These are phyloP conservation scores for Cucumis hystrix DNA, from an alignment of 306 rosid genomes.

Conservation along the genomic window DNA sequence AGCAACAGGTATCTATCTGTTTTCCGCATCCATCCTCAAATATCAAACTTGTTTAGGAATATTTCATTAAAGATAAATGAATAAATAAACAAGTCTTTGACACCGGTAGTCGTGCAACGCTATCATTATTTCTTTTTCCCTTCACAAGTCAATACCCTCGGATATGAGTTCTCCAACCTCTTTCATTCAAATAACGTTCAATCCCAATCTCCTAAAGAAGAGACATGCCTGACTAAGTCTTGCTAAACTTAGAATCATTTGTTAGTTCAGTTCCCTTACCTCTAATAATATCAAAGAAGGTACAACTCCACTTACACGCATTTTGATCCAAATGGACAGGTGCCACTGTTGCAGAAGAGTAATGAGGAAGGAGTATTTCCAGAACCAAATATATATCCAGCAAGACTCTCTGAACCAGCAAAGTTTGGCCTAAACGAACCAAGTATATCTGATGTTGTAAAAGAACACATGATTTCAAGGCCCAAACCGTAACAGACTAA, in stretches of 20 bases:
- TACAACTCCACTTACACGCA: constrained; percentile 46
- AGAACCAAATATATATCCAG: constrained; percentile 46
- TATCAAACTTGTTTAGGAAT: not conserved
- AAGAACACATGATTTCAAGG: constrained; percentile 14
- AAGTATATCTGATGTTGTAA: constrained; percentile 51
- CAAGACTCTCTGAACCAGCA: constrained; percentile 32
- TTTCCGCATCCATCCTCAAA: not conserved
- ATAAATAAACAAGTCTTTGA: not conserved
- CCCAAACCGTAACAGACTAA: not conserved
- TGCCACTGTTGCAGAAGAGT: constrained; percentile 23
- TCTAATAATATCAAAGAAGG: not conserved
- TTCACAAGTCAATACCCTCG: not conserved
- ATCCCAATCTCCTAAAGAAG: not conserved
- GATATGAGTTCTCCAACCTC: not conserved
- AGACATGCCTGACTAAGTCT: not conserved
- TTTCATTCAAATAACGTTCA: not conserved
- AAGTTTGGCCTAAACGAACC: constrained; percentile 42
- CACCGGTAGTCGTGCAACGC: not conserved
- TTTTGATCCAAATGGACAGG: constrained; percentile 26
- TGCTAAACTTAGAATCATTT: not conserved
- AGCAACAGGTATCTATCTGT: not conserved
- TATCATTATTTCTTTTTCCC: not conserved
- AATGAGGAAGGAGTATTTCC: constrained; percentile 12
- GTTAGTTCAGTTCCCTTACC: not conserved
- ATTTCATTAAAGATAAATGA: not conserved